Base-by-base conservation (phyloP, 257 asterid species). In the Solanum habrochaites region DNA sequence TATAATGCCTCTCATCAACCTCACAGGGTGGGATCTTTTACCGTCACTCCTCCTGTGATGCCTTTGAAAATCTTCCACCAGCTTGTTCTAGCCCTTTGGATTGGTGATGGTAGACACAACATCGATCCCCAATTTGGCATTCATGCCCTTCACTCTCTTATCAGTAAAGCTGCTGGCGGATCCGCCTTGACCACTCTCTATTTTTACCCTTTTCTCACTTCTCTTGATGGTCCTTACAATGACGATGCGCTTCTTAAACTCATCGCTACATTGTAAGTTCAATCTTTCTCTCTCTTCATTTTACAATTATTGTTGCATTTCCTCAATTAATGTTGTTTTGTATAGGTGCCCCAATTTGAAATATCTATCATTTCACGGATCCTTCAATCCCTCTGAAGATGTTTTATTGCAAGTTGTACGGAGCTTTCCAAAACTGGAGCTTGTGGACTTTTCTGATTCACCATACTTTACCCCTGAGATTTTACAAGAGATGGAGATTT, bases 341-440 rank as follows among this genome's bases (percentile, higher is more conserved):
- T 87, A 40, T 87, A 90, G 93, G 83, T 92, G 93, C 80, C 93
- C 92, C 31, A 91, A 91, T 70, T 87, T 92, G 90, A 91, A 89
- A 82, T 91, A 90, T 89, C 29, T 92, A 40, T 92, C 93, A 5
- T 91, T 92, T 87, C 95, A 91, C 87, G 93, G 95, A 89, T 92
- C 95, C 69, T 32, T 66, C 82, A 25, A 71, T 89, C 94, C 93
- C 21, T 84, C 89, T 18, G 81, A 91, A 67, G 89, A 86, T 88
- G 91, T 91, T 18, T 64, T 93, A 21, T 13, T 91, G 11, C 77
- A 89, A 89, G 58, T 91, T 6, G 88, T 91, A 67, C 88, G 71
- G 66, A 86, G 88, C 90, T 93, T 94, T 85, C 73, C n/a, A 14
- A 87, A 88, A 31, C 89, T 93, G 23, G 95, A 93, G 88, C 90